phyloP scores from a whole-genome alignment of 257 asterid species.

The Avicennia marina region DNA sequence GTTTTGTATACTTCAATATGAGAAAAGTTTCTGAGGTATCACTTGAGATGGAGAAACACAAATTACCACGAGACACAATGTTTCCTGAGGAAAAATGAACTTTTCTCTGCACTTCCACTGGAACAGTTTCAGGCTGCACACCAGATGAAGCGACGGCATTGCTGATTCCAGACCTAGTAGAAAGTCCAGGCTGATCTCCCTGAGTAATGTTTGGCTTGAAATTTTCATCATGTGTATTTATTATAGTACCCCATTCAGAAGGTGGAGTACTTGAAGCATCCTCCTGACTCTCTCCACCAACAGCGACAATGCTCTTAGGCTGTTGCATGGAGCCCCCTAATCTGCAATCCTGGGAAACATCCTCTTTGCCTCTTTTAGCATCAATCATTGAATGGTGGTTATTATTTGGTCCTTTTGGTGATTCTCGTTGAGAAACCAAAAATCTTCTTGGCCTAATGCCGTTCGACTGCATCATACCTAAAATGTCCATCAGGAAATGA shows the following conservation, averaged over 20 bases:
- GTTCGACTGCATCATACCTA: conserved; percentile 59
- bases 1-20: neutral
- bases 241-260: conserved; percentile 52
- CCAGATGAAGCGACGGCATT: conserved; percentile 39
- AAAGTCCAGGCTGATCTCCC: conserved; percentile 37
- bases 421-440: conserved; percentile 48
- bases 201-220: conserved; percentile 33
- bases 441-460: conserved; percentile 57
- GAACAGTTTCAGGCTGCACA: conserved; percentile 27
- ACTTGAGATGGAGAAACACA: conserved; percentile 7
- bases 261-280: conserved; percentile 55
- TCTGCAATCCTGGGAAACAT: conserved; percentile 26
- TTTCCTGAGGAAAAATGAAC: conserved; percentile 58
- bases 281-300: conserved; percentile 40
- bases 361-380: conserved; percentile 35
- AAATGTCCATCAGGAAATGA: conserved; percentile 7
- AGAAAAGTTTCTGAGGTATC: conserved; percentile 11
- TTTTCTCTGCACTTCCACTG: conserved; percentile 61
- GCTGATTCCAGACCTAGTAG: conserved; percentile 28
- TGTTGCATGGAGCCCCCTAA: conserved; percentile 27
- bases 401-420: conserved; percentile 40
- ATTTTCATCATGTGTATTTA: conserved; percentile 36
- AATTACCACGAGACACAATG: conserved; percentile 53
- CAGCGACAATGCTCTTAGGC: conserved; percentile 30
- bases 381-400: conserved; percentile 28